Conservation (phyloP, 352 stramenopile species). For the Globisporangium emineosum region DNA sequence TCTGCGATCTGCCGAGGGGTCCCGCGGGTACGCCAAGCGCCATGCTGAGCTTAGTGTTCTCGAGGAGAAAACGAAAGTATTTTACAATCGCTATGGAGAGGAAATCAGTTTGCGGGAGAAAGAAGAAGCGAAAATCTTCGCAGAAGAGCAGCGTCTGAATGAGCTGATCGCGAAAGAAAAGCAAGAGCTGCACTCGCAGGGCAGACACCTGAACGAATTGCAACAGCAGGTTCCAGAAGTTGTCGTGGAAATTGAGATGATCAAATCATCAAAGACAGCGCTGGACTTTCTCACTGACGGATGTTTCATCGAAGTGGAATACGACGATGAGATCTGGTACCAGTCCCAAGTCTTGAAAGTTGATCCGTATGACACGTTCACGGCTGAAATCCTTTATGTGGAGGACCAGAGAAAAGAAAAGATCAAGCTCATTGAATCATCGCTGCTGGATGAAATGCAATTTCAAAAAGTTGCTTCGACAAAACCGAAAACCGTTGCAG, state of each 20-base stretch:
- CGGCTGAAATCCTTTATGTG: constrained; percentile 55
- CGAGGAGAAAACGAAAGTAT: constrained; percentile 51
- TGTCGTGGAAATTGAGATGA: constrained; percentile 47
- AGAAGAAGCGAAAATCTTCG: constrained; percentile 48
- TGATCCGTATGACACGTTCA: constrained; percentile 59
- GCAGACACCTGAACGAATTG: constrained; percentile 37
- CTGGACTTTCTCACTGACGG: constrained; percentile 67
- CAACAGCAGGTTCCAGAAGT: constrained; percentile 66
- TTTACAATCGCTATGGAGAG: constrained; percentile 40
- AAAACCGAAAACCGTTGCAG: constrained; percentile 29
- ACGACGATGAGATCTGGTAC: constrained; percentile 76
- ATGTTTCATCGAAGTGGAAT: constrained; percentile 57
- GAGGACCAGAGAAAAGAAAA: constrained; percentile 63
- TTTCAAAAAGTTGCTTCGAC: constrained; percentile 14
- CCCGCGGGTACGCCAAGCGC: constrained; percentile 64
- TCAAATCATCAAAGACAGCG: constrained; percentile 44
- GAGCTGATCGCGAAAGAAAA: constrained; percentile 41
- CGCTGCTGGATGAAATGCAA: constrained; percentile 25
- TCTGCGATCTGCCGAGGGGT: constrained; percentile 62
- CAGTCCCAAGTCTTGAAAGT: constrained; percentile 50
- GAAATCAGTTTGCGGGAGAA: constrained; percentile 38
- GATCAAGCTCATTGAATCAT: constrained; percentile 55
- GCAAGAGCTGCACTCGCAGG: constrained; percentile 36
- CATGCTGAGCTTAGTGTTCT: constrained; percentile 58
- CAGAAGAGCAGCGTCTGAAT: constrained; percentile 46